A percentile compares a stretch with the other conserved stretches of the same genome.
phyloP scores from a whole-genome alignment of 495 filamentous ascomycete genomes.

The Talaromyces wortmannii region DNA sequence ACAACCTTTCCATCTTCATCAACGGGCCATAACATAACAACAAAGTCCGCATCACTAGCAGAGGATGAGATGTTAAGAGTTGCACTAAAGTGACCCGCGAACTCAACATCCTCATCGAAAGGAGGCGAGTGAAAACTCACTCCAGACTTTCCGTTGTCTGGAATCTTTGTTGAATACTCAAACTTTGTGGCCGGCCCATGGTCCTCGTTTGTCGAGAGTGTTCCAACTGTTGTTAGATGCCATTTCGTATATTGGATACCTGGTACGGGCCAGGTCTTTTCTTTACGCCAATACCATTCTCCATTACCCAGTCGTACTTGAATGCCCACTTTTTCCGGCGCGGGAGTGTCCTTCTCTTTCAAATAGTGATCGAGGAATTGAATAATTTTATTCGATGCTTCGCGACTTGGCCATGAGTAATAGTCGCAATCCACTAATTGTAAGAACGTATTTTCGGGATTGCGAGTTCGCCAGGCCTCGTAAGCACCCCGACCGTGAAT shows the following conservation, averaged over 20 bases:
- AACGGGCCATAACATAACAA: not conserved
- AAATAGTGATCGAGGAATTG: not conserved
- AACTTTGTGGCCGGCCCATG: not conserved
- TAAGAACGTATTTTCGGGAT: not conserved
- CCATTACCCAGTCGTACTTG: not conserved
- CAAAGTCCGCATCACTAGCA: not conserved
- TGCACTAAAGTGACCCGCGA: not conserved
- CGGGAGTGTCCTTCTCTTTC: not conserved
- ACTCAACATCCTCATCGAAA: not conserved
- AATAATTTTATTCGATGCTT: not conserved
- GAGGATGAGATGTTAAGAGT: not conserved
- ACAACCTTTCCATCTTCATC: not conserved
- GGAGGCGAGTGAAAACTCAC: not conserved
- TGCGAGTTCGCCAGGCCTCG: not conserved
- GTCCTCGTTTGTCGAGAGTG: not conserved
- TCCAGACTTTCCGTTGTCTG: not conserved
- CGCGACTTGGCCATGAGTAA: not conserved
- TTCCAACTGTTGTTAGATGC: not conserved
- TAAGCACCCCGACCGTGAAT: not conserved
- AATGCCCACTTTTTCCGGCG: not conserved
- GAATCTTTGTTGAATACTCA: not conserved
- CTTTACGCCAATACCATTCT: slow-evolving; percentile 1
- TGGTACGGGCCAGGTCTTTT: not conserved
- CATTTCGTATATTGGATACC: not conserved
- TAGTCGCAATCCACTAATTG: not conserved